Evolutionary conservation across 2,329 filamentous ascomycete species (phyloP), one percentile per base, ranked within the genome.

Genomic region (Aspergillus ochraceoroseus): DNA sequence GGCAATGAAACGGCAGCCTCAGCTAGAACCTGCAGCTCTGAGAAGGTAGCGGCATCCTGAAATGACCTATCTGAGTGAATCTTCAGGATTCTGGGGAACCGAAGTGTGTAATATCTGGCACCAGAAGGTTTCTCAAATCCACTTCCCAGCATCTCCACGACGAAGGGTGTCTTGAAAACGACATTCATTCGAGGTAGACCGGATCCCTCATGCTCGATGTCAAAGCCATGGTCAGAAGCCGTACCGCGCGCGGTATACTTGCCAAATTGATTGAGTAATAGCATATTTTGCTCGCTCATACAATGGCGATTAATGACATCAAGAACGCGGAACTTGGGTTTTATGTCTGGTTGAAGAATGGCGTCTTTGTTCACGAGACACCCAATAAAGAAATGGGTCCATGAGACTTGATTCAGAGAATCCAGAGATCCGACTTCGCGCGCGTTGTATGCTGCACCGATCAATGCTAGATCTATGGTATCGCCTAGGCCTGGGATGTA

Each of bases 341-440:
- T 74, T 3, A 46, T 49, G 2, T 66, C 61, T 49, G 67, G 74
- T 5, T 74, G 68, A 18, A 69, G 57, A 0, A 82, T 75, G 9
- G 75, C 72, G 4, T 76, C 70, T 51, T 77, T 80, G 53, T 92
- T 92, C 14, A 75, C 68, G 6, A 89, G 68, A 59, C 87, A 94
- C 1, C 80, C 88, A 11, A 94, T 64, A 54, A 84, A 82, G 55
- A 94, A 94, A 35, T 85, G 79, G 2, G 86, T 94, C 82, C 83
- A 94, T 38, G 75, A 73, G 29, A 85, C 56, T 12, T 72, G 70
- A 4, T 70, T 67, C 2, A 82, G 61, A 3, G 68, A 63, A 2
- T 44, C 32, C 32, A 78, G 74, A 5, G 72, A 68, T 31, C 70
- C 72, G 5, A 82, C 83, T 46, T 79, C 76, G 34, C 72, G 68